Evolutionary conservation across 768 basidiomycete genomes (phyloP).

Genomic region (Kwoniella heveanensis): DNA sequence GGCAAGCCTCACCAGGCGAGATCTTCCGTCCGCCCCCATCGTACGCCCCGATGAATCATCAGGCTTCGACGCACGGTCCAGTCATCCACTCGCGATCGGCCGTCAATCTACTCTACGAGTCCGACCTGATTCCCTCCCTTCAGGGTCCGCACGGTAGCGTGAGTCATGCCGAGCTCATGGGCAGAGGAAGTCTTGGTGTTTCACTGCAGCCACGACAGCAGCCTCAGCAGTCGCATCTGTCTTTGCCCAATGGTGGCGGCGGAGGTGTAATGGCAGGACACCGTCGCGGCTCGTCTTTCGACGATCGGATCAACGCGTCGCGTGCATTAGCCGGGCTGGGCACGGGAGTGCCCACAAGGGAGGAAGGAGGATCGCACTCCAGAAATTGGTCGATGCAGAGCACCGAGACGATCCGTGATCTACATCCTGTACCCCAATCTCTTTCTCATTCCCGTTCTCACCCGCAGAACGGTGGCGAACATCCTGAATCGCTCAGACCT

Average conservation of each 20-base stretch:
- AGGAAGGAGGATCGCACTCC: neutral
- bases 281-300: neutral
- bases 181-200: neutral
- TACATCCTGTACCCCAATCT: too few species aligned
- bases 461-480: neutral
- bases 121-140: conserved; percentile 31
- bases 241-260: neutral
- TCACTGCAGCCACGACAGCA: neutral
- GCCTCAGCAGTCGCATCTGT: neutral
- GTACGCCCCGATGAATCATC: neutral
- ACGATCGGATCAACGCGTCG: neutral
- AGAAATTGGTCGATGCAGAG: neutral
- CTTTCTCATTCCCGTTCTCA: too few species aligned
- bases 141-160: conserved; percentile 5
- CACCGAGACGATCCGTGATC: neutral
- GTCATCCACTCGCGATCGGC: neutral
- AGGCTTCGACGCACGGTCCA: neutral
- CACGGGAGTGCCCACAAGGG: neutral
- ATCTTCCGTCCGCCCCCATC: neutral
- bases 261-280: neutral
- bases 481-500: neutral
- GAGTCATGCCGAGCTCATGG: conserved; percentile 18
- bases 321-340: neutral
- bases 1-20: conserved; percentile 3
- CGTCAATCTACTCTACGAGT: conserved; percentile 18